These are phyloP conservation scores for Dothideomycetes sp. DNA, from an alignment of 2,329 filamentous ascomycete species.

Conservation along the genomic window DNA sequence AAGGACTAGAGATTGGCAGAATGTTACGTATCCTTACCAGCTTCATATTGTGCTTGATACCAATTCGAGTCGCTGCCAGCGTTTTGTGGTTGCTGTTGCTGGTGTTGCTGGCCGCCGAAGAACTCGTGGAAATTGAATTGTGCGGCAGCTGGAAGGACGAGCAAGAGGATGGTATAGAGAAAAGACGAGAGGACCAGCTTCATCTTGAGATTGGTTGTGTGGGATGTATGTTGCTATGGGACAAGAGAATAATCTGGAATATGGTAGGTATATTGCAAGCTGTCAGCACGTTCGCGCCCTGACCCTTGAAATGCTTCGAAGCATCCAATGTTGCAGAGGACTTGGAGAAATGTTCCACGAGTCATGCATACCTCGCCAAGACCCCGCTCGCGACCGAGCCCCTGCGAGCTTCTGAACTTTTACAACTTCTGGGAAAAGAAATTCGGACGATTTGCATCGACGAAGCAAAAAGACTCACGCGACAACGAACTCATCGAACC, in stretches of 20 bases:
- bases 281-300: too few species aligned
- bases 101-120: conserved; percentile 53
- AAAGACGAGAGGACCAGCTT: conserved; percentile 17
- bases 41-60: conserved; percentile 63
- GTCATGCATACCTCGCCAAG: too few species aligned
- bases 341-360: too few species aligned
- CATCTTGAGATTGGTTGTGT: conserved; percentile 1
- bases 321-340: too few species aligned
- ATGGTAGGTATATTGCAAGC: too few species aligned
- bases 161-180: conserved; percentile 40
- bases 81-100: conserved; percentile 58
- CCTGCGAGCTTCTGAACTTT: too few species aligned
- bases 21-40: conserved; percentile 37
- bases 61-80: conserved; percentile 72
- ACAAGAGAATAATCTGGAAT: background rate
- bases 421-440: too few species aligned
- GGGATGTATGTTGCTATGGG: background rate
- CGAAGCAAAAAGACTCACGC: too few species aligned
- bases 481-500: conserved; percentile 1
- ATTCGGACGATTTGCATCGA: too few species aligned
- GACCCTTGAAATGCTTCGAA: too few species aligned
- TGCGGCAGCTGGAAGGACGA: conserved; percentile 50
- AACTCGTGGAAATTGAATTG: conserved; percentile 98
- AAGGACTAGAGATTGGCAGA: background rate
- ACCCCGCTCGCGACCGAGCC: too few species aligned